Evolutionary conservation across 805 yeast genomes (phyloP).

Genomic region (Saccharomycopsis sp.): DNA sequence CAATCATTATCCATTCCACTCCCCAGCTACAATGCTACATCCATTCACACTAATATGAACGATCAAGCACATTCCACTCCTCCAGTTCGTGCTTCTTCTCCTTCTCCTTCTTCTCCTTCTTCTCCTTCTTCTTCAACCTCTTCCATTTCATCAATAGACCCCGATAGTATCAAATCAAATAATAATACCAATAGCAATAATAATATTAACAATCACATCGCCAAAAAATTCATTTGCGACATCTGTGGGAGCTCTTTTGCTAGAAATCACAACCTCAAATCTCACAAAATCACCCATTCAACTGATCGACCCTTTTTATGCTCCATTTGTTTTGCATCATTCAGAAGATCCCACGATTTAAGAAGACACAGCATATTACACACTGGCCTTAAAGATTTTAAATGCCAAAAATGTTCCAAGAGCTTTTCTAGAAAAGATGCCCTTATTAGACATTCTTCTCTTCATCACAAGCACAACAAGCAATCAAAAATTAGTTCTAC

Average conservation of each 20-base stretch:
- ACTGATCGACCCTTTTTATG: slow-evolving; percentile 57
- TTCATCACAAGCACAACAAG: too few species aligned
- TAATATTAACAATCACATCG: not conserved
- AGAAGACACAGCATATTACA: slow-evolving; percentile 69
- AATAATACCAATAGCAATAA: not conserved
- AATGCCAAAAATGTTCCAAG: slow-evolving; percentile 52
- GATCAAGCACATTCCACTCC: too few species aligned
- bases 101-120: too few species aligned
- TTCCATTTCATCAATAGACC: too few species aligned
- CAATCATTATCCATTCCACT: too few species aligned
- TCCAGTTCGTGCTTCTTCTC: too few species aligned
- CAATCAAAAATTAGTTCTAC: too few species aligned
- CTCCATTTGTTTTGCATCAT: slow-evolving; percentile 47
- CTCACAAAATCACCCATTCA: slow-evolving; percentile 63
- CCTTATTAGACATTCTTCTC: slow-evolving; percentile 54
- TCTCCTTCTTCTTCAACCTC: too few species aligned
- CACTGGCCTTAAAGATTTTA: slow-evolving; percentile 64
- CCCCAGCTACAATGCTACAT: too few species aligned
- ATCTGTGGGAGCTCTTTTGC: slow-evolving; percentile 58
- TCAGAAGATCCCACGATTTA: slow-evolving; percentile 68
- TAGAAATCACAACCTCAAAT: slow-evolving; percentile 64
- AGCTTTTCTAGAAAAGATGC: slow-evolving; percentile 73
- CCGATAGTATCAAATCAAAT: too few species aligned
- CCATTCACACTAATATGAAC: too few species aligned
- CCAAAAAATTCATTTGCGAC: slow-evolving; percentile 33